These are phyloP conservation scores for Boletus holoroseus DNA, from an alignment of 1,284 basidiomycete species.

Conservation along the genomic window DNA sequence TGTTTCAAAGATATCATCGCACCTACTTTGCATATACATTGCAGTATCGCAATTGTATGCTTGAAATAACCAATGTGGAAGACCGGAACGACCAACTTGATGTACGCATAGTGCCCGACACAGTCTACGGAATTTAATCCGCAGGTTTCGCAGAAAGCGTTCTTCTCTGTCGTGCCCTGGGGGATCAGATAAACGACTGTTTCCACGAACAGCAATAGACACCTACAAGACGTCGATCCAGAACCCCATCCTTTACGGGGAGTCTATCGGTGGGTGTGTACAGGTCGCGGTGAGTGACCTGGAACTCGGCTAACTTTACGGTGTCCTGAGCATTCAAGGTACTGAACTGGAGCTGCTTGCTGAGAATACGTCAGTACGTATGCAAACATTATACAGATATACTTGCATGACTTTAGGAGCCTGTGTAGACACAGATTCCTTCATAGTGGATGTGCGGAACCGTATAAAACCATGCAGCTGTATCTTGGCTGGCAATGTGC, in stretches of 20 bases:
- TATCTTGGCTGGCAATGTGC: too few relatives aligned
- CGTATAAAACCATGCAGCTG: neutral
- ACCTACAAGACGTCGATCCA: constrained; percentile 82
- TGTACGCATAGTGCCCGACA: constrained; percentile 97
- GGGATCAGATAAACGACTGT: constrained; percentile 1
- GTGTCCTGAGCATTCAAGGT: constrained; percentile 89
- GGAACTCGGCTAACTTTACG: constrained; percentile 90
- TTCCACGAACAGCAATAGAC: constrained; percentile 1
- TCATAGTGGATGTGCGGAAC: constrained; percentile 45
- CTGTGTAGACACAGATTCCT: constrained; percentile 82
- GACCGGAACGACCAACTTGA: constrained; percentile 92
- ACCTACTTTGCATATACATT: constrained; percentile 91
- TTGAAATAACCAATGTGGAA: constrained; percentile 99
- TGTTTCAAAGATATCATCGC: neutral
- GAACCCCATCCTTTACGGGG: constrained; percentile 86
- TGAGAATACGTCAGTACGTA: constrained; percentile 33
- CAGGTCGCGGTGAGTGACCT: constrained; percentile 86
- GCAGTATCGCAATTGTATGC: constrained; percentile 88
- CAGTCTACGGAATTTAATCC: constrained; percentile 90
- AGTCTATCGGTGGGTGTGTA: constrained; percentile 77
- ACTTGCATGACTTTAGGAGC: constrained; percentile 90
- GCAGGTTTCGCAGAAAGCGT: constrained; percentile 90
- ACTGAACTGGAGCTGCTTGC: constrained; percentile 93
- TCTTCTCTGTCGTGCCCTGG: constrained; percentile 94
- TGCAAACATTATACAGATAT: neutral